A percentile compares a stretch with the other conserved stretches of the same genome.
Conservation (phyloP, 2,329 filamentous ascomycete genomes). For the Emmonsia crescens region DNA sequence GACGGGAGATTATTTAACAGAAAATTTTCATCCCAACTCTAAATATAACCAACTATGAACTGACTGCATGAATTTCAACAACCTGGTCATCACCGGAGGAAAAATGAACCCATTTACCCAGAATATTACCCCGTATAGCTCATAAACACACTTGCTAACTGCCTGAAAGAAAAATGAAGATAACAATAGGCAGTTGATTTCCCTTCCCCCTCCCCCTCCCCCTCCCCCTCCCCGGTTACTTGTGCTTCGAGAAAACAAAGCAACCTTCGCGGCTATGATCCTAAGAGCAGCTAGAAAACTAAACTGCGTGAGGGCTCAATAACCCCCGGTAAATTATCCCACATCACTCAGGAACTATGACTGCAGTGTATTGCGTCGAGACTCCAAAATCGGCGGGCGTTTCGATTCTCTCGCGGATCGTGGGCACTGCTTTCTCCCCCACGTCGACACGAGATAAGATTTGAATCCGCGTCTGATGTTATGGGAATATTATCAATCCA, state of each 20-base stretch:
- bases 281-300: background rate
- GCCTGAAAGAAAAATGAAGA: background rate
- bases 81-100: background rate
- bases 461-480: constrained; percentile 1
- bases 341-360: background rate
- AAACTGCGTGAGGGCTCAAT: background rate
- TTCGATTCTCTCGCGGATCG: background rate
- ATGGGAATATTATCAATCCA: background rate
- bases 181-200: background rate
- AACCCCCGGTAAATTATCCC: background rate
- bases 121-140: background rate
- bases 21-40: background rate
- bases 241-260: too few relatives aligned
- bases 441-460: background rate
- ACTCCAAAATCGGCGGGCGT: background rate
- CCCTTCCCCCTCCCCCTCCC: too few relatives aligned
- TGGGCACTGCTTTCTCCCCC: background rate
- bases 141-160: background rate
- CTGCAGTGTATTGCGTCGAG: background rate
- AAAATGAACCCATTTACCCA: background rate
- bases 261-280: background rate
- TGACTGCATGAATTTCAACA: background rate
- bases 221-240: too few relatives aligned
- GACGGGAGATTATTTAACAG: too few relatives aligned
- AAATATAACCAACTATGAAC: too few relatives aligned